These are phyloP conservation scores for Colletotrichum truncatum DNA, from an alignment of 2,329 filamentous ascomycete genomes.

Conservation along the genomic window DNA sequence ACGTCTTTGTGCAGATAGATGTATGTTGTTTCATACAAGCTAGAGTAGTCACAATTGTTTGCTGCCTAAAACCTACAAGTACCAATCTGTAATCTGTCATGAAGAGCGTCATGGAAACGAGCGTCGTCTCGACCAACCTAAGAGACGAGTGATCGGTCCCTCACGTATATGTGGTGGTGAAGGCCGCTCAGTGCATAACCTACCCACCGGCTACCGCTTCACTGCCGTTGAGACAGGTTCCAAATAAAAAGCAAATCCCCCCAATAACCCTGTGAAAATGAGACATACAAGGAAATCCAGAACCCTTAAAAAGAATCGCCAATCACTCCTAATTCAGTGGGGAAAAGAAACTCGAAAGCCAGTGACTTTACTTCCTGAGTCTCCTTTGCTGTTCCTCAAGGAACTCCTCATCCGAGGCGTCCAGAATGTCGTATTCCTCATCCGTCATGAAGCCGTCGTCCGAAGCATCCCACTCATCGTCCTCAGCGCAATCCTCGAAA, in stretches of 20 bases:
- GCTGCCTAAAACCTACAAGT: constrained; percentile 30
- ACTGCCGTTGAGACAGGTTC: constrained; percentile 4
- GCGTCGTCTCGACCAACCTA: constrained; percentile 23
- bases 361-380: constrained; percentile 45
- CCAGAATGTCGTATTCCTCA: constrained; percentile 97
- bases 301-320: constrained; percentile 16
- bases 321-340: constrained; percentile 23
- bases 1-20: no score
- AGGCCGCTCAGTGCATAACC: background rate
- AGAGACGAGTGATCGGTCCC: constrained; percentile 6
- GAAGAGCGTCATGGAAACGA: constrained; percentile 19
- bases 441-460: constrained; percentile 90
- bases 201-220: background rate
- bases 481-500: constrained; percentile 61
- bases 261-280: constrained; percentile 12
- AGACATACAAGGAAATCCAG: constrained; percentile 25
- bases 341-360: background rate
- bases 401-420: constrained; percentile 91
- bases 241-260: constrained; percentile 20
- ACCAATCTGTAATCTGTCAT: constrained; percentile 31
- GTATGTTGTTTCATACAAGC: background rate
- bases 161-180: background rate
- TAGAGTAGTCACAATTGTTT: constrained; percentile 2
- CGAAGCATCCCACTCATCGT: constrained; percentile 70
- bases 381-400: constrained; percentile 63